Evolutionary conservation across 495 filamentous ascomycete species (phyloP).

Genomic region (Gamarada debralockiae): DNA sequence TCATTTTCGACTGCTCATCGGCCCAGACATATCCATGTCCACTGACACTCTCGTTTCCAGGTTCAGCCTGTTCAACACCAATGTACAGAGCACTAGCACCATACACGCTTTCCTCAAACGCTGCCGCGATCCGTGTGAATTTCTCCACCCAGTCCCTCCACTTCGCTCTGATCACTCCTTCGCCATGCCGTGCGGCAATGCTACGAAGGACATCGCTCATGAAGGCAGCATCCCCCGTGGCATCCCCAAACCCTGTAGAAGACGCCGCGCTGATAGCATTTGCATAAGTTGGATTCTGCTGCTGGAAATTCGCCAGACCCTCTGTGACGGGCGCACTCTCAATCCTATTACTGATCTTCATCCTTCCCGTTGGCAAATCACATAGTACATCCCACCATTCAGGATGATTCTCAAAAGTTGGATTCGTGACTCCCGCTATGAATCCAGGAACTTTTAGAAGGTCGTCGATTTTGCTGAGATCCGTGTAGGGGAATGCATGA

Average conservation of each 20-base stretch:
- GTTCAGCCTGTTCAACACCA: conserved; percentile 67
- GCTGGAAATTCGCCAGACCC: conserved; percentile 79
- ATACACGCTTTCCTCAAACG: conserved; percentile 93
- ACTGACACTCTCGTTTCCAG: conserved; percentile 47
- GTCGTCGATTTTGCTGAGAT: conserved; percentile 96
- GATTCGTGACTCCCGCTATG: conserved; percentile 97
- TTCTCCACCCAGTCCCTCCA: conserved; percentile 87
- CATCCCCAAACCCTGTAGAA: conserved; percentile 42
- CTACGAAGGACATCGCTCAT: conserved; percentile 81
- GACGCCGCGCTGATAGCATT: conserved; percentile 38
- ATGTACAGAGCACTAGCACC: conserved; percentile 89
- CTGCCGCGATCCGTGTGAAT: conserved; percentile 87
- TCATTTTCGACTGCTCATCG: conserved; percentile 72
- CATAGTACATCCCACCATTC: conserved; percentile 99
- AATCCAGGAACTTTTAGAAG: conserved; percentile 94
- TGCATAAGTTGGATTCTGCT: conserved; percentile 61
- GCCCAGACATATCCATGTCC: conserved; percentile 96
- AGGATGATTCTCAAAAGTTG: conserved; percentile 87
- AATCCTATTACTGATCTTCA: conserved; percentile 86
- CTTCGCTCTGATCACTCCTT: conserved; percentile 83
- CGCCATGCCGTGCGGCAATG: conserved; percentile 81
- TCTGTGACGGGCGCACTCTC: conserved; percentile 75
- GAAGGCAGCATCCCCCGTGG: conserved; percentile 86
- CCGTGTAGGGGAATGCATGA: conserved; percentile 98
- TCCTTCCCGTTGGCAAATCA: conserved; percentile 84